These are phyloP conservation scores for Rhytidhysteron rufulum DNA, from an alignment of 2,329 filamentous ascomycete species.

Conservation along the genomic window DNA sequence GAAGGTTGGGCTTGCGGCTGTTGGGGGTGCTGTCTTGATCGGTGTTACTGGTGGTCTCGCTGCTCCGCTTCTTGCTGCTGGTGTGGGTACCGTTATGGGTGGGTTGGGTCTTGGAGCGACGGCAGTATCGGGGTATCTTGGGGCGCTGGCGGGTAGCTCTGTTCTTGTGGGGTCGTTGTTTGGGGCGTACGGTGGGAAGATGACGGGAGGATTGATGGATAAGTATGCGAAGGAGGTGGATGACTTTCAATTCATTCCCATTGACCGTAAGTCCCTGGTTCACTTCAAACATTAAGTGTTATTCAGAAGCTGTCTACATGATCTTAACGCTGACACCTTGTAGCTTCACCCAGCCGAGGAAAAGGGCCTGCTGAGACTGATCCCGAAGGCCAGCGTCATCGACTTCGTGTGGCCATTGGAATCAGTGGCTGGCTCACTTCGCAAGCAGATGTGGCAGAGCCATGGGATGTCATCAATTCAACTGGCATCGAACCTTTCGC, in stretches of 20 bases:
- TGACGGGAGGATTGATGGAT: slow-evolving; percentile 81
- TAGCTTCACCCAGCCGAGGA: slow-evolving; percentile 1
- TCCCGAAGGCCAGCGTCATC: slow-evolving; percentile 23
- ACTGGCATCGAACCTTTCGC: slow-evolving; percentile 71
- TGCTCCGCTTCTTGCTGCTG: slow-evolving; percentile 69
- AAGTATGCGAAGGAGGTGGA: slow-evolving; percentile 76
- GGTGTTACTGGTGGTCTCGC: slow-evolving; percentile 74
- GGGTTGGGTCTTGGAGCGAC: slow-evolving; percentile 69
- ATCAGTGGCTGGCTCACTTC: slow-evolving; percentile 76
- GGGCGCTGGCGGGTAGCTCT: slow-evolving; percentile 72
- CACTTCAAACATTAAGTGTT: too few relatives aligned
- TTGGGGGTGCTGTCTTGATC: slow-evolving; percentile 80
- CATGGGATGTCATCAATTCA: slow-evolving; percentile 71
- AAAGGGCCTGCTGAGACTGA: too few relatives aligned
- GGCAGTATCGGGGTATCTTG: slow-evolving; percentile 72
- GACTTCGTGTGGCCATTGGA: slow-evolving; percentile 70
- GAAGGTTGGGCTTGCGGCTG: slow-evolving; percentile 81
- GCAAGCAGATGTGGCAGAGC: slow-evolving; percentile 64
- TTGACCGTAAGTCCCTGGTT: slow-evolving; percentile 46
- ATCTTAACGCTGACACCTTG: neutral
- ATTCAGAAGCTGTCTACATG: too few relatives aligned
- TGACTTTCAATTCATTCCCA: slow-evolving; percentile 82
- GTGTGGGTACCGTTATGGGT: slow-evolving; percentile 72
- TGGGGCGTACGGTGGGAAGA: slow-evolving; percentile 78
- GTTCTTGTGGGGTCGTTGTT: slow-evolving; percentile 80